Evolutionary conservation across 2,329 filamentous ascomycete genomes (phyloP).

Genomic region (Knufia petricola): DNA sequence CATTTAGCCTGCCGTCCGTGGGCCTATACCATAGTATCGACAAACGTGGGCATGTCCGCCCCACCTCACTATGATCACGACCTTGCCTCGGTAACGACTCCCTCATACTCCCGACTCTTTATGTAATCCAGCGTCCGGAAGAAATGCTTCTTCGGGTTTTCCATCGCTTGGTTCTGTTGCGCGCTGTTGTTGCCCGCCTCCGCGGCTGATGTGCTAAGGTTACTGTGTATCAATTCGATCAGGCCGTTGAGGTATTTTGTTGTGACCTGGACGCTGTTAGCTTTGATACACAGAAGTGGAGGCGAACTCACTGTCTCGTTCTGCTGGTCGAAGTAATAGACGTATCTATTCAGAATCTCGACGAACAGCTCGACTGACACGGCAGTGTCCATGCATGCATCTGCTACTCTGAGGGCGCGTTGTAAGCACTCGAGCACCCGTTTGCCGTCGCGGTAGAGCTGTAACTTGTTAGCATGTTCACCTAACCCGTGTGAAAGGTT

Average conservation of each 20-base stretch:
- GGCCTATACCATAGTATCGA: too few species aligned
- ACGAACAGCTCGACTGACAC: conserved; percentile 97
- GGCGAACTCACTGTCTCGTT: conserved; percentile 67
- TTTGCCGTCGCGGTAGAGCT: conserved; percentile 96
- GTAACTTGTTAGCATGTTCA: conserved; percentile 19
- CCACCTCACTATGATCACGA: conserved; percentile 9
- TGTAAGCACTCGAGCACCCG: conserved; percentile 93
- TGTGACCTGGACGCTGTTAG: conserved; percentile 50
- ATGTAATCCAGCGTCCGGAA: conserved; percentile 93
- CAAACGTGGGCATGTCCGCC: too few species aligned
- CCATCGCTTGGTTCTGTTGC: conserved; percentile 48
- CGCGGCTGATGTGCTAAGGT: conserved; percentile 55
- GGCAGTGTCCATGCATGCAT: conserved; percentile 97
- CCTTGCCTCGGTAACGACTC: conserved; percentile 63
- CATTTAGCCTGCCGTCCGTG: too few species aligned
- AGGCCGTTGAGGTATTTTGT: conserved; percentile 97
- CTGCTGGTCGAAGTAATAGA: conserved; percentile 98
- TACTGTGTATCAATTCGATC: conserved; percentile 96
- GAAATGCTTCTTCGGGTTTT: conserved; percentile 88
- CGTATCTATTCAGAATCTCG: conserved; percentile 94
- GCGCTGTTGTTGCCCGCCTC: conserved; percentile 21
- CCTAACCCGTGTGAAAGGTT: neutral
- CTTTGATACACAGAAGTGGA: conserved; percentile 13
- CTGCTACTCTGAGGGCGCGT: conserved; percentile 85
- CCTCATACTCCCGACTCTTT: conserved; percentile 81